A percentile compares a stretch with the other conserved stretches of the same genome.
phyloP scores from a whole-genome alignment of 192 early-diverging fungal genomes.

The Obelidium mucronatum region DNA sequence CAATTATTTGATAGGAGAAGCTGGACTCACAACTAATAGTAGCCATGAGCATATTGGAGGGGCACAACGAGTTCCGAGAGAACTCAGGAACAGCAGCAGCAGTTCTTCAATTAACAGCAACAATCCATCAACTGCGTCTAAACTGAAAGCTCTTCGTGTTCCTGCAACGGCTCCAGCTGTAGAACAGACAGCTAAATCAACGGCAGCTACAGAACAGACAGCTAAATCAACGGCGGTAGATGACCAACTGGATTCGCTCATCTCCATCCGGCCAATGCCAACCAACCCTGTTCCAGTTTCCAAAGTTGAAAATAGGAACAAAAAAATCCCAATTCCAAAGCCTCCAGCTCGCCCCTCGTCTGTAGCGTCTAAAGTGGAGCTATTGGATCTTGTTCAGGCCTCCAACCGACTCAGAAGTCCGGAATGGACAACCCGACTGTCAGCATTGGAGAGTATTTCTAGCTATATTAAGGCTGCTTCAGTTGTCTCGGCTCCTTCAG shows the following conservation, averaged over 20 bases:
- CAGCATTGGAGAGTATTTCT: conserved; percentile 20
- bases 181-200: not conserved
- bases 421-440: conserved; percentile 37
- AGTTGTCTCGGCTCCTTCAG: not conserved
- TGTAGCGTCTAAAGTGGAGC: not conserved
- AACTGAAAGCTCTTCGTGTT: conserved; percentile 20
- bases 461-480: not conserved
- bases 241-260: not conserved
- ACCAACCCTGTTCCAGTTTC: not conserved
- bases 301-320: not conserved
- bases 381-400: not conserved
- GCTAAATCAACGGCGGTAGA: not conserved
- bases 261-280: not conserved
- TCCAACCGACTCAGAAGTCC: conserved; percentile 9
- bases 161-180: conserved; percentile 16
- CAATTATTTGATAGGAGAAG: not conserved
- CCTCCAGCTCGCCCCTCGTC: not conserved
- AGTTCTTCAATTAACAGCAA: too few species aligned
- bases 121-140: not conserved
- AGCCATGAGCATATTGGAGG: conserved; percentile 31
- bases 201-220: too few species aligned
- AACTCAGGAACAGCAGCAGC: not conserved
- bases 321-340: not conserved
- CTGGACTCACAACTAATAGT: not conserved
- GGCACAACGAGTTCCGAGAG: conserved; percentile 25